Base-by-base conservation (phyloP, 1,284 basidiomycete species). In the Austropuccinia psidii region DNA sequence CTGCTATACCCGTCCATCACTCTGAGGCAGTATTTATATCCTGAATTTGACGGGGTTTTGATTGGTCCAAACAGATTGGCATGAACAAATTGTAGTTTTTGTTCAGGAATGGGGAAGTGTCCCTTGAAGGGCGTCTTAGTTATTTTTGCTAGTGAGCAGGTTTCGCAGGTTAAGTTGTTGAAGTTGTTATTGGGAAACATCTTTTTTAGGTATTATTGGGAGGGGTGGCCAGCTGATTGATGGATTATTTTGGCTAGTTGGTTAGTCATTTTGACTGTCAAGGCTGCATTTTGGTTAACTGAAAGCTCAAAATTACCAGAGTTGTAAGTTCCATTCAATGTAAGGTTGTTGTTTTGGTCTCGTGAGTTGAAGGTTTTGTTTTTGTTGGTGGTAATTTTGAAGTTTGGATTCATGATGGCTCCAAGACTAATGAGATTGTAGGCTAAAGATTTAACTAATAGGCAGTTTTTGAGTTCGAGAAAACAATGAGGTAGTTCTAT, bases 51-150 rank as follows among this genome's bases (percentile, higher is more conserved):
- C 11, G 61, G 27, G 19, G 61, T 4, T 4, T 41, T 45, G 27
- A 64, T 64, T 4, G 61, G 61, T 27, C 61, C 41, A n/a, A 41
- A 64, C 2, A 64, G 43, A 24, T 65, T 33, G 1, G 52, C 15
- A n/a, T 65, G 62, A 2, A 65, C 45, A 43, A 35, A 65, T 37
- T 65, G n/a, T 17, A 65, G 62, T 8, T 43, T 43, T 21, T n/a
- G 4, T 24, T 43, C 27, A 31, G 62, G 62, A 8, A 17, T 50
- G 8, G 62, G 62, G n/a, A 65, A 65, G 45, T 65, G 49, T 2
- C 41, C 33, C 2, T 21, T n/a, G 39, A 61, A 41, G 19, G 62
- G 45, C 11, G n/a, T 47, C 21, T 65, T 65, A 29, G 49, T 43
- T 8, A 9, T 21, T 65, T 65, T 64, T 7, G 39, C 33, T 9